Evolutionary conservation across 1,284 basidiomycete genomes (phyloP).

Genomic region (Heterobasidion occidentale): DNA sequence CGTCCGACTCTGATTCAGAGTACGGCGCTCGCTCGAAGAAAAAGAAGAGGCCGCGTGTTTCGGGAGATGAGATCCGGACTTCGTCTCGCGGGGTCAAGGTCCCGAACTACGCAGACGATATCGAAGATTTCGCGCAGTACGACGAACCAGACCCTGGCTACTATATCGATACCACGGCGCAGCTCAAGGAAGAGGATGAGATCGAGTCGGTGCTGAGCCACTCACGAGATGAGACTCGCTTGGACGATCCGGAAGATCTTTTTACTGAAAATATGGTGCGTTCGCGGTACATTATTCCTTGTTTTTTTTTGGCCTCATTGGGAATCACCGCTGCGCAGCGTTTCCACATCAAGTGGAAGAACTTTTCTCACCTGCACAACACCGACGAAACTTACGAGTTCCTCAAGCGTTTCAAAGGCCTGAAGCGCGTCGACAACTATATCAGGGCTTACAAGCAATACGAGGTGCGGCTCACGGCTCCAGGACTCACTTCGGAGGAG

Average conservation of each 20-base stretch:
- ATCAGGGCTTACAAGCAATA: conserved; percentile 83
- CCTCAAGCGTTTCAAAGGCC: conserved; percentile 85
- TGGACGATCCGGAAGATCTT: conserved; percentile 69
- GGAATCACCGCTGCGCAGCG: conserved; percentile 41
- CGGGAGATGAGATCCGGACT: conserved; percentile 65
- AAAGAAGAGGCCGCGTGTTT: conserved; percentile 56
- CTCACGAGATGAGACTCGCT: conserved; percentile 71
- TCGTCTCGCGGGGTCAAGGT: conserved; percentile 77
- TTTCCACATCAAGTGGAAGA: conserved; percentile 95
- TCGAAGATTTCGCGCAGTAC: conserved; percentile 74
- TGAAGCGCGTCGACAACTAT: conserved; percentile 99
- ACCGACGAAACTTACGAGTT: conserved; percentile 97
- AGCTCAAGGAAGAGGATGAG: conserved; percentile 74
- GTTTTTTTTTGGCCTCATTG: conserved; percentile 7
- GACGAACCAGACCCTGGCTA: conserved; percentile 51
- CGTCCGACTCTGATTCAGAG: conserved; percentile 81
- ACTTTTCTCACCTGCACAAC: conserved; percentile 90
- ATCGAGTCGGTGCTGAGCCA: conserved; percentile 85
- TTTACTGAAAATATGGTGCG: conserved; percentile 83
- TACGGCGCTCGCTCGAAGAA: conserved; percentile 83
- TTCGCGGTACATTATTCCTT: conserved; percentile 12
- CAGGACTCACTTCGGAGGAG: conserved; percentile 81
- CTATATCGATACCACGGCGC: conserved; percentile 42
- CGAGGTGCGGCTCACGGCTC: conserved; percentile 60
- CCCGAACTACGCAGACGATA: conserved; percentile 82